These are phyloP conservation scores for Volvox reticuliferus DNA, from an alignment of 139 green algal species.

Conservation along the genomic window DNA sequence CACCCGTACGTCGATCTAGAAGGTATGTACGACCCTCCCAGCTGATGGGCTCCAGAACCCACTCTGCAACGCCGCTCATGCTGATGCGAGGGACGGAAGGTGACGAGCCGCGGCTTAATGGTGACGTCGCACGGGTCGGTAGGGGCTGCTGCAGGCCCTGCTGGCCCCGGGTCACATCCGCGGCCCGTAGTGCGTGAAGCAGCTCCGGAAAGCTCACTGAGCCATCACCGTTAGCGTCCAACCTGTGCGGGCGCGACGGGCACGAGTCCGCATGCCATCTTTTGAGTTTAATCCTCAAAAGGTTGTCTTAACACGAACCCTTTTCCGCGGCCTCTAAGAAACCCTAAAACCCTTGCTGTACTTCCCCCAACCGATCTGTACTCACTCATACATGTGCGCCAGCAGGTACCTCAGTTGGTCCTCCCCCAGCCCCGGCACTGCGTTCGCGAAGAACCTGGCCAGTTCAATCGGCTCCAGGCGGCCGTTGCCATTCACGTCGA, in stretches of 20 bases:
- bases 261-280: no score
- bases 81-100: neutral
- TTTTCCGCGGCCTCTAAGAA: neutral
- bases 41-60: constrained; percentile 28
- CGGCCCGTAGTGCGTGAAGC: constrained; percentile 34
- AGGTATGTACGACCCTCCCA: constrained; percentile 32
- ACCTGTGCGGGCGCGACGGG: neutral
- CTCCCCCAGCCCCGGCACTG: neutral
- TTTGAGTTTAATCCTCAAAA: no score
- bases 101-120: neutral
- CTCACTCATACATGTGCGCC: constrained; percentile 48
- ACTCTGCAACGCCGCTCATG: neutral
- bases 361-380: neutral
- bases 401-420: constrained; percentile 44
- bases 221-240: constrained; percentile 51
- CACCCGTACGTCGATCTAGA: constrained; percentile 34
- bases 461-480: constrained; percentile 37
- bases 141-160: neutral
- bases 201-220: constrained; percentile 36
- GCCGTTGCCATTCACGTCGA: constrained; percentile 43
- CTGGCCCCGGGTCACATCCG: neutral
- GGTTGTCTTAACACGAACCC: no score
- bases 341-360: neutral
- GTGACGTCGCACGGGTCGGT: neutral
- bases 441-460: constrained; percentile 27